phyloP scores from a whole-genome alignment of 768 basidiomycete genomes.

The Boletus sensibilis region DNA sequence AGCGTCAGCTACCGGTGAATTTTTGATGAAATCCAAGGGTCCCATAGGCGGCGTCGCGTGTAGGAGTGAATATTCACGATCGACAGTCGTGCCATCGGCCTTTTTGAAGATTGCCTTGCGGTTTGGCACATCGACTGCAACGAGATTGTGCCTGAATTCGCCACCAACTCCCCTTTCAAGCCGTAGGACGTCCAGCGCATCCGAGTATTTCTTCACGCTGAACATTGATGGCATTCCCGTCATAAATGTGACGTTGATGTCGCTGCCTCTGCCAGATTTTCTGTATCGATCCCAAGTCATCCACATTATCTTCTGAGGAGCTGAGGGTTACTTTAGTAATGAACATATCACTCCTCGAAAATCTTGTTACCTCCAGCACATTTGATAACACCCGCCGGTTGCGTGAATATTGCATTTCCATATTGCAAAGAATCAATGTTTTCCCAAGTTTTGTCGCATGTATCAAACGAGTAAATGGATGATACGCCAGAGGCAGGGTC shows the following conservation, averaged over 20 bases:
- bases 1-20: conserved; percentile 73
- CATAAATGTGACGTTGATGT: conserved; percentile 73
- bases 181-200: conserved; percentile 77
- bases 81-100: conserved; percentile 63
- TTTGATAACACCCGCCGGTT: conserved; percentile 90
- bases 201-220: conserved; percentile 92
- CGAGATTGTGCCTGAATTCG: conserved; percentile 79
- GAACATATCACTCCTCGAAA: background rate
- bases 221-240: conserved; percentile 97
- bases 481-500: conserved; percentile 80
- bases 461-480: conserved; percentile 88
- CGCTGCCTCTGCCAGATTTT: conserved; percentile 53
- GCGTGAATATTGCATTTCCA: conserved; percentile 91
- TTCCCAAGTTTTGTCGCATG: conserved; percentile 86
- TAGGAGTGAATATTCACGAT: conserved; percentile 76
- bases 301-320: conserved; percentile 95
- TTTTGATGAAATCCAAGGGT: conserved; percentile 76
- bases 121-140: conserved; percentile 65
- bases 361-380: conserved; percentile 75
- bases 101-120: conserved; percentile 85
- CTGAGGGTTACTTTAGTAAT: conserved; percentile 35
- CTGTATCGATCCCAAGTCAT: conserved; percentile 88
- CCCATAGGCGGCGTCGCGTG: conserved; percentile 95
- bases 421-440: conserved; percentile 73
- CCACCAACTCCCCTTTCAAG: conserved; percentile 78